Conservation (phyloP, 169 alveolate species). For the Eimeria brunetti region DNA sequence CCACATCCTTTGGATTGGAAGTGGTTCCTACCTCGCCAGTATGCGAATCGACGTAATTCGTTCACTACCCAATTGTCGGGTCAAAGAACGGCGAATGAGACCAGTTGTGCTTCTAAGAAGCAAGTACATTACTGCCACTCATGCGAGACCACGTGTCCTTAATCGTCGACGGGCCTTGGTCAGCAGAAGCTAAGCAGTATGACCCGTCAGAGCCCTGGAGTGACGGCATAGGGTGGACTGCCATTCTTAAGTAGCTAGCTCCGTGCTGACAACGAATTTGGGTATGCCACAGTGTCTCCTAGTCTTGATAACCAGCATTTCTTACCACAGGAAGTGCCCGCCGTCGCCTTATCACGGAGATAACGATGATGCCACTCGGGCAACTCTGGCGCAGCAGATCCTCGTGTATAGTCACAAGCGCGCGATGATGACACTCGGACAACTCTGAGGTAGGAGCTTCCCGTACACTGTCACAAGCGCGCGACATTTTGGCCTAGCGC, state of each 20-base stretch:
- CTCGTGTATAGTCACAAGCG: background rate
- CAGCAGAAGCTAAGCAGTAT: background rate
- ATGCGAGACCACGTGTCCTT: background rate
- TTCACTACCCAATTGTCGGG: background rate
- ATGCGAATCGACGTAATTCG: background rate
- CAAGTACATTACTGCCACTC: background rate
- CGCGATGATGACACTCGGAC: background rate
- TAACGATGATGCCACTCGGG: background rate
- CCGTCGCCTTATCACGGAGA: background rate
- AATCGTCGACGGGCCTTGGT: background rate
- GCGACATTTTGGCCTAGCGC: background rate
- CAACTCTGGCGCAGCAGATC: background rate
- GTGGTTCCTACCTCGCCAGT: background rate
- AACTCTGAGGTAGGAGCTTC: background rate
- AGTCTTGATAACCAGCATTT: background rate
- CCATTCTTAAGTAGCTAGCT: slow-evolving; percentile 7
- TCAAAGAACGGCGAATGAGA: background rate
- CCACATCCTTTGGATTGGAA: background rate
- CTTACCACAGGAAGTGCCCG: background rate
- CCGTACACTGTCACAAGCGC: background rate
- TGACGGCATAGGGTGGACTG: background rate
- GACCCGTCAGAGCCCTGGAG: background rate
- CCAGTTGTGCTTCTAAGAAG: background rate
- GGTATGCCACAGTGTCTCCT: background rate
- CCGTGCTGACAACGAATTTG: background rate